Percentiles rank a stretch among this genome's conserved stretches.
Evolutionary conservation across 2,329 filamentous ascomycete genomes (phyloP).

Genomic region (Fusarium sterilihyphosum): DNA sequence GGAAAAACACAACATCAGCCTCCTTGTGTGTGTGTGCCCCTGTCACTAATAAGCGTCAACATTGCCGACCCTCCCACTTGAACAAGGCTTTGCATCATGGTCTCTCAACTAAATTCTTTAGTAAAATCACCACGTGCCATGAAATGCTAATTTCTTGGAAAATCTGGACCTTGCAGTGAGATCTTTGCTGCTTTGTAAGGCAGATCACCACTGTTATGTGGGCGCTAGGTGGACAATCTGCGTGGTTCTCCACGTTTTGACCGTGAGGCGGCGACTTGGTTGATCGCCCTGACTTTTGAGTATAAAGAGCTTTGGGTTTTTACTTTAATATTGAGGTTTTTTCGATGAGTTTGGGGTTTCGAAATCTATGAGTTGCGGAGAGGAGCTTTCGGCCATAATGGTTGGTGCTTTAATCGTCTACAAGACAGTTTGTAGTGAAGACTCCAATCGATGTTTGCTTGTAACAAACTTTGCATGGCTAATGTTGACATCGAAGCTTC

Average conservation of each 20-base stretch:
- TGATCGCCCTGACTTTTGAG: slow-evolving; percentile 25
- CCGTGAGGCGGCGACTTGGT: not conserved
- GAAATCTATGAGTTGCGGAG: not conserved
- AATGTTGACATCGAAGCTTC: too few species aligned
- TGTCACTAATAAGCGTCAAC: not conserved
- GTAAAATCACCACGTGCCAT: slow-evolving; percentile 7
- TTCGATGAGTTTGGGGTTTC: not conserved
- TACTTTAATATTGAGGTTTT: not conserved
- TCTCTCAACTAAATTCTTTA: slow-evolving; percentile 4
- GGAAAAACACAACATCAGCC: not conserved
- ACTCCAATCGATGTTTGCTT: not conserved
- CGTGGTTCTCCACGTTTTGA: slow-evolving; percentile 1
- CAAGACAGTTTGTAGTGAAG: not conserved
- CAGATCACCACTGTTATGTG: not conserved
- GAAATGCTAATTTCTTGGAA: not conserved
- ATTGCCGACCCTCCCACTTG: not conserved
- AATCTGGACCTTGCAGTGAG: not conserved
- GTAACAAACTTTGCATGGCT: too few species aligned
- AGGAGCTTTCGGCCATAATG: not conserved
- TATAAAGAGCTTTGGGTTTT: not conserved
- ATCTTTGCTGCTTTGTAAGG: not conserved
- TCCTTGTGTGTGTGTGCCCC: not conserved
- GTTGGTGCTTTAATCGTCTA: not conserved
- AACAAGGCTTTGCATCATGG: slow-evolving; percentile 11
- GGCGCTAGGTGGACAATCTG: slow-evolving; percentile 2